Evolutionary conservation across 768 basidiomycete genomes (phyloP).

Genomic region (Kwoniella pini): DNA sequence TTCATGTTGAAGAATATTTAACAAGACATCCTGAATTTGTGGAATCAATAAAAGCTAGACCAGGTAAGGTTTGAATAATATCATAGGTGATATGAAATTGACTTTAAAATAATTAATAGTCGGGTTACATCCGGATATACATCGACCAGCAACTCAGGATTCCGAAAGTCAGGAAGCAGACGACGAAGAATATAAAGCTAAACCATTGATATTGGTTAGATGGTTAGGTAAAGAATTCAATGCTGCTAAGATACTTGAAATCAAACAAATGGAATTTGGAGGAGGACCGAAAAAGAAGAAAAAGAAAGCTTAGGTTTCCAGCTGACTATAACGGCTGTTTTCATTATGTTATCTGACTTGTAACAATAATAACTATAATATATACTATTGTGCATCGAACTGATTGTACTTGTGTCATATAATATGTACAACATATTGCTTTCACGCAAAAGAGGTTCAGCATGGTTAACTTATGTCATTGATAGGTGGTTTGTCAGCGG

Average conservation of each 20-base stretch:
- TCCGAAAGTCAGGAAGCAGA: not conserved
- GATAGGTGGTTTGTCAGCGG: too few species aligned
- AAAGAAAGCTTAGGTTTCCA: conserved; percentile 17
- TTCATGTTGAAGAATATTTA: conserved; percentile 50
- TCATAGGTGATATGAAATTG: not conserved
- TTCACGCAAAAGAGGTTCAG: too few species aligned
- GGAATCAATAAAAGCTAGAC: conserved; percentile 36
- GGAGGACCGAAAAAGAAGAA: conserved; percentile 30
- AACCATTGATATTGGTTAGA: conserved; percentile 45
- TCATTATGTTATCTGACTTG: too few species aligned
- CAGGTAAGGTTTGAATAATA: conserved; percentile 26
- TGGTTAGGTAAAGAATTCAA: conserved; percentile 51
- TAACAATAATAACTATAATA: too few species aligned
- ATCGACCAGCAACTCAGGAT: conserved; percentile 9
- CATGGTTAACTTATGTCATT: too few species aligned
- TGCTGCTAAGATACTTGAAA: conserved; percentile 42
- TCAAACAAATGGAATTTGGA: conserved; percentile 51
- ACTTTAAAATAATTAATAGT: conserved; percentile 21
- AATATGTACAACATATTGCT: too few species aligned
- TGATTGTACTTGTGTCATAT: too few species aligned
- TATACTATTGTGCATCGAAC: too few species aligned
- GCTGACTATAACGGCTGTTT: too few species aligned
- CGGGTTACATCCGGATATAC: conserved; percentile 47
- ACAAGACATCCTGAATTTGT: conserved; percentile 49
- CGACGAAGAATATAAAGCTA: conserved; percentile 11